Evolutionary conservation across 371 early-diverging fungal species (phyloP).

Genomic region (Funneliformis caledonium): DNA sequence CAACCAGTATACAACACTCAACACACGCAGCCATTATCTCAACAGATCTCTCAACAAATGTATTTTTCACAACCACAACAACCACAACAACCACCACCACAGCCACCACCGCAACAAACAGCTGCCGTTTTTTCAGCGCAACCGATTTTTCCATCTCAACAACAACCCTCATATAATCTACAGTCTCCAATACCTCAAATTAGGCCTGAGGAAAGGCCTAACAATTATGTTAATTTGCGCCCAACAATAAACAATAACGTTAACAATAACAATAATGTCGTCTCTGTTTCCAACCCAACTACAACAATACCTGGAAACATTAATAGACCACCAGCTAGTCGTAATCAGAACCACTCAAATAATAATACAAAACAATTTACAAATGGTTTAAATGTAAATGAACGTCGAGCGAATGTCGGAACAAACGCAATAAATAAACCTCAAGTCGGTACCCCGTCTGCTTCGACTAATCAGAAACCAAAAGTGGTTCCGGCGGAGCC

Average conservation of each 20-base stretch:
- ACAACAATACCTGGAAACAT: neutral
- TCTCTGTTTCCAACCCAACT: neutral
- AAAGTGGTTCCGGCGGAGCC: constrained; percentile 42
- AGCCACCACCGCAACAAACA: too few species aligned
- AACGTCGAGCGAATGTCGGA: neutral
- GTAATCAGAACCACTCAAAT: neutral
- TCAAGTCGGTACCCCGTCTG: neutral
- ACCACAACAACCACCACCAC: too few species aligned
- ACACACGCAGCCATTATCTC: too few species aligned
- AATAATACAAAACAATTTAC: neutral
- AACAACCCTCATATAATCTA: too few species aligned
- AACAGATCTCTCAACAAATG: too few species aligned
- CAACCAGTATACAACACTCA: too few species aligned
- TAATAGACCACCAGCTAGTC: neutral
- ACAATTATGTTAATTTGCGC: too few species aligned
- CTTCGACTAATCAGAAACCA: neutral
- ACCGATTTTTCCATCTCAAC: too few species aligned
- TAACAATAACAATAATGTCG: neutral
- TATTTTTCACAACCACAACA: too few species aligned
- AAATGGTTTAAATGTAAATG: neutral
- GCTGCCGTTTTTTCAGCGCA: too few species aligned
- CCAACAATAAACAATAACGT: neutral
- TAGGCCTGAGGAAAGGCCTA: too few species aligned
- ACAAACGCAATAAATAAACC: neutral
- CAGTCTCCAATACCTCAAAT: too few species aligned